These are phyloP conservation scores for Thraustotheca clavata DNA, from an alignment of 352 stramenopile species.

Conservation along the genomic window DNA sequence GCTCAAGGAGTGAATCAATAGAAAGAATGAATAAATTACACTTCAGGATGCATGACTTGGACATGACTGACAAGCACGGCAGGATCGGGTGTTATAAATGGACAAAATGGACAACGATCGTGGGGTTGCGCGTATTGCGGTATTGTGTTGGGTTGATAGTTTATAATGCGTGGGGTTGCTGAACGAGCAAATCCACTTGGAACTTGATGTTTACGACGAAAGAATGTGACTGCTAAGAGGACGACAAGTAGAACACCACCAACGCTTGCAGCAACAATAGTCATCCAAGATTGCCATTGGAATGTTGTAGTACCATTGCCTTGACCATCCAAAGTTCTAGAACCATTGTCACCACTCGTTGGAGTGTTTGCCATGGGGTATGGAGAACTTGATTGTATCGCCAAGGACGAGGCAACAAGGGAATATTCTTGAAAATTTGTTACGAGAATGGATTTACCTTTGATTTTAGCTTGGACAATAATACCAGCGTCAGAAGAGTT, in stretches of 20 bases:
- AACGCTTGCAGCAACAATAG: conserved; percentile 34
- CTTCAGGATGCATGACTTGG: conserved; percentile 35
- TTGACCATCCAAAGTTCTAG: not conserved
- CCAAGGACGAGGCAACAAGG: conserved; percentile 61
- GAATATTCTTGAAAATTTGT: conserved; percentile 54
- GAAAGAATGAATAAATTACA: too few species aligned
- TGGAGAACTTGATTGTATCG: conserved; percentile 19
- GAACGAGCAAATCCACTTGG: not conserved
- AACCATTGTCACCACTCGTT: not conserved
- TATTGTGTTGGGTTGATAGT: conserved; percentile 11
- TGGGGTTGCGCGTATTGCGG: not conserved
- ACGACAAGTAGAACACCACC: conserved; percentile 40
- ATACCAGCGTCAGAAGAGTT: conserved; percentile 23
- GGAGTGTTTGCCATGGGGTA: not conserved
- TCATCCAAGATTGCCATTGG: conserved; percentile 41
- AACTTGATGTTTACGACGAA: conserved; percentile 24
- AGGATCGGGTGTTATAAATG: conserved; percentile 36
- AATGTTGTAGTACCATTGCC: not conserved
- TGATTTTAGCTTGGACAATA: conserved; percentile 66
- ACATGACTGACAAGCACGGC: conserved; percentile 64
- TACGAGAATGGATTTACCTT: conserved; percentile 49
- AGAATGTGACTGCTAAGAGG: conserved; percentile 31
- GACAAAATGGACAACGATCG: conserved; percentile 59
- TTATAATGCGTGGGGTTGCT: not conserved
- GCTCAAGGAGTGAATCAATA: too few species aligned